Conservation (phyloP, 495 filamentous ascomycete genomes). For the Saxophila tyrrhenica region DNA sequence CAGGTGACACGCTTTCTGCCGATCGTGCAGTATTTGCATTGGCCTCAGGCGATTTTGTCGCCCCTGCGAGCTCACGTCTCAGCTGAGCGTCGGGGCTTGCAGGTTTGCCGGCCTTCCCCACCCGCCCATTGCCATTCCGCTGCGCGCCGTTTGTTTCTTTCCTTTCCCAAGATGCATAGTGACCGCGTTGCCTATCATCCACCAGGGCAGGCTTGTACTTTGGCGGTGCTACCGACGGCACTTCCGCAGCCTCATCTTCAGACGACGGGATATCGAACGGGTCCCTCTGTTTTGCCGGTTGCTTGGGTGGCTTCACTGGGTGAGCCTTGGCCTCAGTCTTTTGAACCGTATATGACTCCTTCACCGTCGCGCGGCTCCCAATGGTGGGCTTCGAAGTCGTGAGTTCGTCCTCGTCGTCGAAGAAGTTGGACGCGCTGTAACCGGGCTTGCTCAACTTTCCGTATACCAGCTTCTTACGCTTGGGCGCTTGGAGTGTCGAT, state of each 20-base stretch:
- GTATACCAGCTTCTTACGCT: constrained; percentile 4
- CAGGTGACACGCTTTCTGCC: not conserved
- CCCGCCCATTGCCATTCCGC: not conserved
- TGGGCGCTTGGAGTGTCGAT: not conserved
- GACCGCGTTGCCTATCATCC: not conserved
- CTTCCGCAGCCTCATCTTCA: constrained; percentile 16
- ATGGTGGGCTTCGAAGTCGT: not conserved
- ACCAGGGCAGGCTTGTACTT: constrained; percentile 3
- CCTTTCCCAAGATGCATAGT: constrained; percentile 16
- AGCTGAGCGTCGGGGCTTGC: not conserved
- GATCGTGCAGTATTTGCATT: not conserved
- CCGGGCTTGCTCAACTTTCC: not conserved
- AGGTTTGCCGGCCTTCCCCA: not conserved
- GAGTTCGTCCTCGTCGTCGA: constrained; percentile 3
- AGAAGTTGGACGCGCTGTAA: not conserved
- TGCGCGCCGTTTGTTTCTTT: not conserved
- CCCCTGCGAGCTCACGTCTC: not conserved
- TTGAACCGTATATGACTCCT: not conserved
- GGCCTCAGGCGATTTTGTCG: not conserved
- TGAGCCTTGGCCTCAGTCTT: not conserved
- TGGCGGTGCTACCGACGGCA: constrained; percentile 3
- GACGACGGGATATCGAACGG: constrained; percentile 27
- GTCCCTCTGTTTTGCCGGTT: constrained; percentile 2
- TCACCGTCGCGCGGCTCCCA: not conserved
- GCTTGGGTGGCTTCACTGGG: not conserved